phyloP scores from a whole-genome alignment of 2,329 filamentous ascomycete genomes.

The Tothia fuscella region DNA sequence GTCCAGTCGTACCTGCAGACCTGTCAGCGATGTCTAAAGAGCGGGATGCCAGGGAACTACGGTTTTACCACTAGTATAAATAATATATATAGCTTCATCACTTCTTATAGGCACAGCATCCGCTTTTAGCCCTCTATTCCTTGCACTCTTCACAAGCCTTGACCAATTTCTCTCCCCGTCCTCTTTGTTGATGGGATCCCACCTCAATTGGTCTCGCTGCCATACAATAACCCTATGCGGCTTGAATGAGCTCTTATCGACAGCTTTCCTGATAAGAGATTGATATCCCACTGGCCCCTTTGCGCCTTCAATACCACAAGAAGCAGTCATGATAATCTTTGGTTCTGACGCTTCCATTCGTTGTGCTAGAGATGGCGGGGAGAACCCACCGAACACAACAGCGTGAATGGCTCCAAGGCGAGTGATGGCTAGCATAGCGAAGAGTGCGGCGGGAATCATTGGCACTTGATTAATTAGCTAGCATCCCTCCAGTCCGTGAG shows the following conservation, averaged over 20 bases:
- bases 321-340: slow-evolving; percentile 70
- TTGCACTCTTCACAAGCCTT: slow-evolving; percentile 58
- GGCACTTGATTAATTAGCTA: slow-evolving; percentile 52
- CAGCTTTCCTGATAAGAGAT: slow-evolving; percentile 62
- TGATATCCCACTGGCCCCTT: slow-evolving; percentile 72
- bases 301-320: slow-evolving; percentile 78
- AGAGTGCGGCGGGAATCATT: slow-evolving; percentile 84
- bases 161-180: slow-evolving; percentile 71
- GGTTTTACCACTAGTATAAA: slow-evolving; percentile 64
- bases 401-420: slow-evolving; percentile 80
- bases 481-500: not conserved
- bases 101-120: slow-evolving; percentile 68
- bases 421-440: slow-evolving; percentile 71
- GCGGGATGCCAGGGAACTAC: not conserved
- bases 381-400: slow-evolving; percentile 90
- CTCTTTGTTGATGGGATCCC: slow-evolving; percentile 57
- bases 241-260: slow-evolving; percentile 56
- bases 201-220: slow-evolving; percentile 67
- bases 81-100: slow-evolving; percentile 75
- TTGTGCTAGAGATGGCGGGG: slow-evolving; percentile 67
- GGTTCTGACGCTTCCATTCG: slow-evolving; percentile 75
- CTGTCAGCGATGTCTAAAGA: not conserved
- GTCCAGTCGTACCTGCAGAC: slow-evolving; percentile 55
- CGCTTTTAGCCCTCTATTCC: slow-evolving; percentile 53
- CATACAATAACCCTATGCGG: slow-evolving; percentile 65